Conservation (phyloP, 768 basidiomycete genomes). For the Tricholoma terreum region DNA sequence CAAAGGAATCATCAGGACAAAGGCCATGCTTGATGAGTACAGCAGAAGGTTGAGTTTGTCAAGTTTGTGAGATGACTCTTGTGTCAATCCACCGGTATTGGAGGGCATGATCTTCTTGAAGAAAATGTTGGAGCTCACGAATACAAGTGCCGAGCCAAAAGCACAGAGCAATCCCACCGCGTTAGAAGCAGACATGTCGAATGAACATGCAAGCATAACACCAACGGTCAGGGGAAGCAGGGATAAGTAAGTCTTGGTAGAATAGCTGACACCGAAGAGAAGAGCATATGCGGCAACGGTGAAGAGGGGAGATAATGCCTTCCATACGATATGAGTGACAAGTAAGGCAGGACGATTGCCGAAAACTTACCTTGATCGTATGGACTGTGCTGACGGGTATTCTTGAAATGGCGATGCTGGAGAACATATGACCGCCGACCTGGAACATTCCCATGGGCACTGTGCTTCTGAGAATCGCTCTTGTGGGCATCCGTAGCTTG, state of each 20-base stretch:
- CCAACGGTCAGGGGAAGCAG: constrained; percentile 93
- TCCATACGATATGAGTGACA: not conserved
- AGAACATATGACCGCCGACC: constrained; percentile 96
- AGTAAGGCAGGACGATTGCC: not conserved
- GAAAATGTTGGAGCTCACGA: constrained; percentile 97
- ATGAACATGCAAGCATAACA: constrained; percentile 96
- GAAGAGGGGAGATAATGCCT: constrained; percentile 97
- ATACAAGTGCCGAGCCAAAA: constrained; percentile 94
- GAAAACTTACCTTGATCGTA: constrained; percentile 85
- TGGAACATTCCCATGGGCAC: constrained; percentile 97
- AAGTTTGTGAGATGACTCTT: constrained; percentile 63
- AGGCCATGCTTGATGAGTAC: constrained; percentile 93
- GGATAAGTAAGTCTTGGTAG: constrained; percentile 85
- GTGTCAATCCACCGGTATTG: constrained; percentile 37
- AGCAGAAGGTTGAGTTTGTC: constrained; percentile 96
- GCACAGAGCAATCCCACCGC: constrained; percentile 87
- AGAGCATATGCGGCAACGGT: constrained; percentile 95
- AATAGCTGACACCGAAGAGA: constrained; percentile 92
- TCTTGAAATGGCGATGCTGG: constrained; percentile 93
- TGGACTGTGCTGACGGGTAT: constrained; percentile 98
- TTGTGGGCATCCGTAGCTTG: constrained; percentile 66
- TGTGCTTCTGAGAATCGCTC: constrained; percentile 70
- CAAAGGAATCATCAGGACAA: constrained; percentile 92
- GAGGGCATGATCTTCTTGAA: constrained; percentile 98
- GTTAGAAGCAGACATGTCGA: constrained; percentile 88